These are phyloP conservation scores for Coemansia umbellata DNA, from an alignment of 192 early-diverging fungal genomes.

Conservation along the genomic window DNA sequence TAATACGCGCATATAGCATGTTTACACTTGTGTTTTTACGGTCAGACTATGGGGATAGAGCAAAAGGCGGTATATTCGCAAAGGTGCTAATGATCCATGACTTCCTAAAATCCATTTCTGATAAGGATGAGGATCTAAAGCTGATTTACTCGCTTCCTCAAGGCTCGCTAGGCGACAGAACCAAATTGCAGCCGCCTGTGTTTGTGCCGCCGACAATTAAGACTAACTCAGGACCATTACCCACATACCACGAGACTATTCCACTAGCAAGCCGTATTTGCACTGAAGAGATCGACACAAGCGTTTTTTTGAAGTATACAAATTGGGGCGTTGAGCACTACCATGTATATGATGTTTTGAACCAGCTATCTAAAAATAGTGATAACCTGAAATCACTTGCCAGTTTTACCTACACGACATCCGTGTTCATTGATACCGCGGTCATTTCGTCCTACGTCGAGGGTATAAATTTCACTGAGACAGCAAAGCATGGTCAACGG, in stretches of 20 bases:
- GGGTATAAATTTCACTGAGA: conserved; percentile 42
- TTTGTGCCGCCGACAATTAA: conserved; percentile 16
- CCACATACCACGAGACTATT: conserved; percentile 4
- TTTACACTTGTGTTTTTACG: conserved; percentile 40
- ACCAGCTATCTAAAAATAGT: conserved; percentile 18
- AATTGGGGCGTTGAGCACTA: conserved; percentile 39
- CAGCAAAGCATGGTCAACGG: conserved; percentile 26
- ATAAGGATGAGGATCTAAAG: conserved; percentile 43
- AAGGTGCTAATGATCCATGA: conserved; percentile 37
- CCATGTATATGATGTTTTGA: conserved; percentile 24
- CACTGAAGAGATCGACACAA: conserved; percentile 32
- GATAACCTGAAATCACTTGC: conserved; percentile 14
- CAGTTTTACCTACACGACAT: conserved; percentile 33
- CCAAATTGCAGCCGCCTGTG: conserved; percentile 20
- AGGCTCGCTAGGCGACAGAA: not conserved
- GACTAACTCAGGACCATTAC: conserved; percentile 6
- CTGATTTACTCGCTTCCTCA: conserved; percentile 24
- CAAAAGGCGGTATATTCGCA: conserved; percentile 24
- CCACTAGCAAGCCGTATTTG: conserved; percentile 24
- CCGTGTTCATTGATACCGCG: conserved; percentile 45
- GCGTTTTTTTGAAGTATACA: conserved; percentile 19
- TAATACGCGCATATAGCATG: conserved; percentile 45
- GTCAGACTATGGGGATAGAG: conserved; percentile 4
- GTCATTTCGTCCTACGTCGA: conserved; percentile 35
- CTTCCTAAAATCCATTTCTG: conserved; percentile 34